Evolutionary conservation across 2,329 filamentous ascomycete species (phyloP), one percentile per base, ranked within the genome.

Genomic region (Cucurbitaria berberidis): DNA sequence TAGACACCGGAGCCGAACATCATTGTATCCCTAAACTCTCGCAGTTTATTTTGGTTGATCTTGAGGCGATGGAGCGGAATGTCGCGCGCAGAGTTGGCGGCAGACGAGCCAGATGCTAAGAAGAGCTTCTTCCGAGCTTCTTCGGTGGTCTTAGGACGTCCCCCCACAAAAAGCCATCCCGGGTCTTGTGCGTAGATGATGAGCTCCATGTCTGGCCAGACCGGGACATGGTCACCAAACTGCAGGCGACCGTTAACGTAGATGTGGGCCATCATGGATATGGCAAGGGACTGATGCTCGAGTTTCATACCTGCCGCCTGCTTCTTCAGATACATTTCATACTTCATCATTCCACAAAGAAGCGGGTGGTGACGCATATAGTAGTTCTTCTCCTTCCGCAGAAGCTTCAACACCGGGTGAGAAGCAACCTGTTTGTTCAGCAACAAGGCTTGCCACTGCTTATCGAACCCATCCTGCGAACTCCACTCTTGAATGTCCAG

Each of bases 201-300:
- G 19, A 55, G 40, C 35, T 55, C 52, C 52, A 55, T 55, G 27
- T 51, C 52, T 22, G 52, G 52, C 48, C 48, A 55, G 3, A 34
- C 30, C 13, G 36, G 48, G 13, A 22, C 43, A 1, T 45, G 27
- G 26, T 26, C 41, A 19, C 41, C 18, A 26, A 26, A 26, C 9
- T 24, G 21, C 19, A 51, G 35, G 34, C 8, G 34, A 18, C 13
- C 34, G n/a, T 16, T 19, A 16, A 38, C 19, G 34, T 38, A 38
- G 8, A 38, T 3, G 8, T 38, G 19, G 15, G 34, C 34, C 19
- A 16, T 18, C 34, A 38, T 38, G n/a, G 34, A 16, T 2, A 38
- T 38, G 19, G 34, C 3, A 2, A 38, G 34, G n/a, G 34, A 2
- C 18, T 38, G 34, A 38, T 38, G 34, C 19, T 38, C 34, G 16